Base-by-base conservation (phyloP, 306 rosid genomes). In the Prunus mongolica region DNA sequence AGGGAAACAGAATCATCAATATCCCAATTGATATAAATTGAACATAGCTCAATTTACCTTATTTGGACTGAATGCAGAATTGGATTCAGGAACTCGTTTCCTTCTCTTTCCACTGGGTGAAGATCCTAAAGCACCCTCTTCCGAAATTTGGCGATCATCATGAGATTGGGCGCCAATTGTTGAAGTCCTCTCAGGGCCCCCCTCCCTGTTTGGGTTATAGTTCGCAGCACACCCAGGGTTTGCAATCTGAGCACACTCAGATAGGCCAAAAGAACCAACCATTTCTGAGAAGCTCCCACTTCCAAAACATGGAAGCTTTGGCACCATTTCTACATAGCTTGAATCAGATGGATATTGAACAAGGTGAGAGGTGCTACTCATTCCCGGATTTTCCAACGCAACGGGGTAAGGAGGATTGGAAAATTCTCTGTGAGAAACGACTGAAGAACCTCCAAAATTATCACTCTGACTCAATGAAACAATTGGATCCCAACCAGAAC, bases 401-500 rank as follows among this genome's bases (percentile, higher is more conserved):
- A 81, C 79, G 4, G 89, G 83, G 84, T 88, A 87, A 78, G 88
- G 75, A 13, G 93, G 83, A 67, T 84, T 88, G 74, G 83, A 63
- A 84, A 85, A 83, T 22, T 91, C 97, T 56, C 80, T 58, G 20
- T 86, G 93, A 75, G 97, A 82, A 84, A 85, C 86, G 86, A 87
- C 79, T 44, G 96, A 82, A 72, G 97, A 88, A 55, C 88, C 86
- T 72, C 91, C 96, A 82, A 90, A 88, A 84, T 83, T 84, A 71
- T 89, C 95, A 84, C 81, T 85, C 55, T 89, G 97, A 74, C 85
- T 83, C 83, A 91, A 81, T 11, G 97, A 87, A 84, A 85, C 88
- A 79, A 92, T 85, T 55, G 98, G 96, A 87, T 96, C 98, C 99
- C 99, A 96, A 79, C 86, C 81, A 72, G 97, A 83, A 79, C 82